phyloP scores from a whole-genome alignment of 345 rosid species.

The Hirschfeldia incana region DNA sequence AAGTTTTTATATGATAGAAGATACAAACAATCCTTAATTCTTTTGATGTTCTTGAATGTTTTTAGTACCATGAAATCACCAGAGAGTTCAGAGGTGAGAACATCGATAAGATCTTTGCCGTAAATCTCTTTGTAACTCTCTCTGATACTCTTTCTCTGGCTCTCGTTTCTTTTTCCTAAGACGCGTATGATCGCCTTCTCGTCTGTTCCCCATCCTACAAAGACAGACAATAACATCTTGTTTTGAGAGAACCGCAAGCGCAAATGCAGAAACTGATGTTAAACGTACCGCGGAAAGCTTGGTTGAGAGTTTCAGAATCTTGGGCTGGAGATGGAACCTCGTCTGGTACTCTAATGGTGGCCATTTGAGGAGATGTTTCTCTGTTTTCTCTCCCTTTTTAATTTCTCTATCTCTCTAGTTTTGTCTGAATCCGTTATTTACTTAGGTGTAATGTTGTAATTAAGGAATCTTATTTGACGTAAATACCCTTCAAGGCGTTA shows the following conservation, averaged over 20 bases:
- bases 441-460: constrained; percentile 17
- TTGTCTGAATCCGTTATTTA: constrained; percentile 6
- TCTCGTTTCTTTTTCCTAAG: constrained; percentile 71
- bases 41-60: not conserved
- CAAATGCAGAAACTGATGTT: not conserved
- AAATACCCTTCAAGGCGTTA: constrained; percentile 14
- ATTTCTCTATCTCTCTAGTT: not conserved
- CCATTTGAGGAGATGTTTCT: constrained; percentile 17
- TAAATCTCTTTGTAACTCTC: constrained; percentile 64
- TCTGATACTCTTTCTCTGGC: constrained; percentile 66
- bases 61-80: constrained; percentile 70
- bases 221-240: not conserved
- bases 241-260: not conserved
- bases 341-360: constrained; percentile 58
- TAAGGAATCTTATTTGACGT: not conserved
- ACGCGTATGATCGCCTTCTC: constrained; percentile 60
- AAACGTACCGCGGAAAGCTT: constrained; percentile 66
- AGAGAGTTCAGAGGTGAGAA: constrained; percentile 65
- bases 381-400: constrained; percentile 7
- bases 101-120: constrained; percentile 59
- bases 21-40: not conserved
- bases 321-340: constrained; percentile 68
- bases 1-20: not conserved
- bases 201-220: constrained; percentile 74
- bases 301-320: constrained; percentile 58